Evolutionary conservation across 257 asterid genomes (phyloP).

Genomic region (Nicotiana paniculata): DNA sequence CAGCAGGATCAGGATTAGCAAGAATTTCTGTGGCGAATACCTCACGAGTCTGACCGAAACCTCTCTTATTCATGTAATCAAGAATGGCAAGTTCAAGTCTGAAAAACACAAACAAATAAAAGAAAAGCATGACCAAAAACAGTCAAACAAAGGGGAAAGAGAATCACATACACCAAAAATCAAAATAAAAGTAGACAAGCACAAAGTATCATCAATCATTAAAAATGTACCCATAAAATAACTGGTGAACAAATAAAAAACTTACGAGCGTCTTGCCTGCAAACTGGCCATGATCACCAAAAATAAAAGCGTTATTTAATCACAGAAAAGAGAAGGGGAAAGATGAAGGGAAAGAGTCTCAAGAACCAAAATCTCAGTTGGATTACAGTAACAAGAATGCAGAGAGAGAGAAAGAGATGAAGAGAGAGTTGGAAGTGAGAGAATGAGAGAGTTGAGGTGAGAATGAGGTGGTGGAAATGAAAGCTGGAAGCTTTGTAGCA

Average conservation of each 20-base stretch:
- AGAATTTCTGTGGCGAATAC: conserved; percentile 27
- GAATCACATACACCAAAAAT: neutral
- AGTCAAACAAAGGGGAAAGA: neutral
- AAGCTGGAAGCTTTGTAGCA: neutral
- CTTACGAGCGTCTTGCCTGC: neutral
- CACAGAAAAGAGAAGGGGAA: neutral
- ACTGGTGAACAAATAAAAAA: neutral
- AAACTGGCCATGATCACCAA: neutral
- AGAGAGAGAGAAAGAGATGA: neutral
- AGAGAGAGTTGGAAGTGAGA: neutral
- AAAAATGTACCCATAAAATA: neutral
- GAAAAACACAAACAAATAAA: conserved; percentile 7
- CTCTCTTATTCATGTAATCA: conserved; percentile 30
- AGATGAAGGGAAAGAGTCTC: neutral
- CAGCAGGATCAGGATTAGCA: conserved; percentile 15
- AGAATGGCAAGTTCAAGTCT: conserved; percentile 35
- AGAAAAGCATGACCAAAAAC: neutral
- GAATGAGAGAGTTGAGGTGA: neutral
- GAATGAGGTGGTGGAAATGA: neutral
- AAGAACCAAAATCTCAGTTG: neutral
- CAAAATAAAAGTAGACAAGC: neutral
- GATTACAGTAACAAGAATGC: neutral
- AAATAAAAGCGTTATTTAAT: neutral
- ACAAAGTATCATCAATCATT: neutral
- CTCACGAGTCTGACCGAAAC: conserved; percentile 27